Evolutionary conservation across 345 rosid genomes (phyloP).

Genomic region (Gossypium anomalum): DNA sequence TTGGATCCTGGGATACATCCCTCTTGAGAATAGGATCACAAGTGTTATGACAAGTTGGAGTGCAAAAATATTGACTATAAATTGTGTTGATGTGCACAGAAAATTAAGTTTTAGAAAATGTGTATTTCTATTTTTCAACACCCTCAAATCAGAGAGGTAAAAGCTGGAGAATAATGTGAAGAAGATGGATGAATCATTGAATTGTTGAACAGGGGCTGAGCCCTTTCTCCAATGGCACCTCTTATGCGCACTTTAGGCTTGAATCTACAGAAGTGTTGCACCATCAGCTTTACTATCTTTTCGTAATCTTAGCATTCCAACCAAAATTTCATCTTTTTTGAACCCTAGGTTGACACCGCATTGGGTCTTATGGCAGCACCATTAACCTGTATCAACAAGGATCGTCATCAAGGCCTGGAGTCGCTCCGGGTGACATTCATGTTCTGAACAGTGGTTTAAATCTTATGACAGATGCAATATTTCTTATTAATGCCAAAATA

Average conservation of each 20-base stretch:
- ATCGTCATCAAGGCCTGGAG: too few species aligned
- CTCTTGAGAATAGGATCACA: background rate
- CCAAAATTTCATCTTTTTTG: conserved; percentile 19
- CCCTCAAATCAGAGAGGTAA: too few species aligned
- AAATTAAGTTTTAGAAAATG: background rate
- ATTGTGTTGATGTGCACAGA: background rate
- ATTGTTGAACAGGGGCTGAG: background rate
- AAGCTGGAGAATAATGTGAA: too few species aligned
- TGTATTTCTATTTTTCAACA: background rate
- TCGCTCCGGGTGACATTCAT: too few species aligned
- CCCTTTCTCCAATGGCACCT: conserved; percentile 68
- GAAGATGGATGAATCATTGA: too few species aligned
- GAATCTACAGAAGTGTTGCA: conserved; percentile 55
- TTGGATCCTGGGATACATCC: background rate
- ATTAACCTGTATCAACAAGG: background rate
- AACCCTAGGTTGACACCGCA: background rate
- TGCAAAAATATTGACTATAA: background rate
- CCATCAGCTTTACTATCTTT: background rate
- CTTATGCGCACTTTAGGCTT: conserved; percentile 72
- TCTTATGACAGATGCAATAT: too few species aligned
- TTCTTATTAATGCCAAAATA: too few species aligned
- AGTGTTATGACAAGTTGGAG: background rate
- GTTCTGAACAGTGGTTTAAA: too few species aligned
- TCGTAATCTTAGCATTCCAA: background rate
- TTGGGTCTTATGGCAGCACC: background rate